phyloP scores from a whole-genome alignment of 305 asterid species.

The Caryopteris hybrid region DNA sequence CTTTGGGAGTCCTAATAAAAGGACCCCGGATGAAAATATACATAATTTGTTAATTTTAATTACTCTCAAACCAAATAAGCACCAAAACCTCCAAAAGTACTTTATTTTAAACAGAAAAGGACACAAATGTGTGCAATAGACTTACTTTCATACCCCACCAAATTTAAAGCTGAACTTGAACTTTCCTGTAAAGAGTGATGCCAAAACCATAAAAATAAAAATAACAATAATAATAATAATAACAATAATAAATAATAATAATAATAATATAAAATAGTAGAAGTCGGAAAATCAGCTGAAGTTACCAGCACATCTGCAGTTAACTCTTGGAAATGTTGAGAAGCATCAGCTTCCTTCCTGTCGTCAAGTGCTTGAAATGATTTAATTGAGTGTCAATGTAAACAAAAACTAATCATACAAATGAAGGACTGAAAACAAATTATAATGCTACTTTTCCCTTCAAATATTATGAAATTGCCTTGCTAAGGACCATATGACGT shows the following conservation, averaged over 20 bases:
- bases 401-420: not conserved
- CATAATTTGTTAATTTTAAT: not conserved
- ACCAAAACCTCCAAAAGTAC: not conserved
- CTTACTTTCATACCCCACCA: slow-evolving; percentile 77
- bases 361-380: slow-evolving; percentile 9
- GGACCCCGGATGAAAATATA: not conserved
- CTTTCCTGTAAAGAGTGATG: slow-evolving; percentile 36
- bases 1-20: not conserved
- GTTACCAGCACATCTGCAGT: slow-evolving; percentile 62
- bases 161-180: slow-evolving; percentile 41
- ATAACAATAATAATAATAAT: too few relatives aligned
- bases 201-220: not conserved
- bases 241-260: too few relatives aligned
- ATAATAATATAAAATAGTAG: not conserved
- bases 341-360: slow-evolving; percentile 68
- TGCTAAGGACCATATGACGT: not conserved
- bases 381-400: not conserved
- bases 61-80: slow-evolving; percentile 12
- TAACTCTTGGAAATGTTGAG: slow-evolving; percentile 52
- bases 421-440: not conserved
- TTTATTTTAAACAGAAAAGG: not conserved
- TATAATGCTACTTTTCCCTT: not conserved
- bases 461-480: not conserved
- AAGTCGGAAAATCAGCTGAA: slow-evolving; percentile 4
- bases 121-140: slow-evolving; percentile 6